Percentiles rank a stretch among this genome's conserved stretches.
Conservation (phyloP, 257 asterid species). For the Solanum pinnatisectum region DNA sequence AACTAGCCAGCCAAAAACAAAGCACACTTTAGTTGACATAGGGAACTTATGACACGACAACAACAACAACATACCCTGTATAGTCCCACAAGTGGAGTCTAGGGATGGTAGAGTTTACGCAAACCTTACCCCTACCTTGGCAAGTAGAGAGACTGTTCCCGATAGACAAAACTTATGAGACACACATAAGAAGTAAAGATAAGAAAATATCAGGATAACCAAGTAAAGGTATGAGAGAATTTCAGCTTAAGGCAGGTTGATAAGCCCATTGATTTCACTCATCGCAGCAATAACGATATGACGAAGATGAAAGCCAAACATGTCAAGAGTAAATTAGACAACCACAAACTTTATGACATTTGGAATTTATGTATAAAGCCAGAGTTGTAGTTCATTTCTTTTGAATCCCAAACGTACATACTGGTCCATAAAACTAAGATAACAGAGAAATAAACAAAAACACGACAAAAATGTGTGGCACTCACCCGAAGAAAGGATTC, state of each 20-base stretch:
- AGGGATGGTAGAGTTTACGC: neutral
- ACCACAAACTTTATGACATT: neutral
- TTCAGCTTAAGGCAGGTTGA: neutral
- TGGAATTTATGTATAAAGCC: neutral
- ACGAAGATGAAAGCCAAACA: neutral
- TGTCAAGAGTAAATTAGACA: neutral
- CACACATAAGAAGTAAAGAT: neutral
- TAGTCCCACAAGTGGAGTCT: neutral
- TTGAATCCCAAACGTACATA: neutral
- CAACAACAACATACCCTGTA: neutral
- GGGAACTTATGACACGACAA: neutral
- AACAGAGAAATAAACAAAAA: neutral
- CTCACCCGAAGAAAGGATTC: conserved; percentile 61
- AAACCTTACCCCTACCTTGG: neutral
- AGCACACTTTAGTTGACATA: neutral
- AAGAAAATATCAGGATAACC: neutral
- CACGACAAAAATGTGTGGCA: neutral
- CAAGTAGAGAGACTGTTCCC: neutral
- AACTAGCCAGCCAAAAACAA: conserved; percentile 18
- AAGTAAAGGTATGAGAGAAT: neutral
- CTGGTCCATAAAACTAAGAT: neutral
- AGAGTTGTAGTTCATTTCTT: neutral
- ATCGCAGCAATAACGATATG: neutral
- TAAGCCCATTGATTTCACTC: neutral
- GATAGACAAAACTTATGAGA: neutral